Conservation (phyloP, 306 rosid genomes). For the Rosa rugosa region DNA sequence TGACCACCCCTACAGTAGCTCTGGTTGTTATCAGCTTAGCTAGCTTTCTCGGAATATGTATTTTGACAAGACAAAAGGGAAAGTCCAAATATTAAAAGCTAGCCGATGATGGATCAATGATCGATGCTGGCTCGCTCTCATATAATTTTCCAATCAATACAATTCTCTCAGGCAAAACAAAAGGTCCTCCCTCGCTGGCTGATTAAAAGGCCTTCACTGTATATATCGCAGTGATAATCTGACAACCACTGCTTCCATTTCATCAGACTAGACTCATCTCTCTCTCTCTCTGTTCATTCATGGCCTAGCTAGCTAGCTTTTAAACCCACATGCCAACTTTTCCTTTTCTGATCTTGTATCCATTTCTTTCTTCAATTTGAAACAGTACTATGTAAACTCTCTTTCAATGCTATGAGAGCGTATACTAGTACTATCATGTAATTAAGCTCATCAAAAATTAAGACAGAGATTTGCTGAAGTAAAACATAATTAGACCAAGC, state of each 20-base stretch:
- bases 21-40: neutral
- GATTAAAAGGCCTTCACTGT: neutral
- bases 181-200: neutral
- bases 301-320: neutral
- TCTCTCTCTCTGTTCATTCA: neutral
- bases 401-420: neutral
- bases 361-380: slow-evolving; percentile 10
- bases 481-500: neutral
- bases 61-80: slow-evolving; percentile 14
- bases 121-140: neutral
- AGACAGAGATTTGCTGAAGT: neutral
- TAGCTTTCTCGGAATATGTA: neutral
- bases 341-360: neutral
- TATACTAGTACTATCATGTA: neutral
- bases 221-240: neutral
- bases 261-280: slow-evolving; percentile 8
- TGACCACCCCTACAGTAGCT: neutral
- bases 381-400: neutral
- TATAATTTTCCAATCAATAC: neutral
- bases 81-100: neutral
- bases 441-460: neutral
- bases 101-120: slow-evolving; percentile 2
- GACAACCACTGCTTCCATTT: slow-evolving; percentile 11
- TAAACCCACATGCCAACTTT: neutral
- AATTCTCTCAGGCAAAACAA: slow-evolving; percentile 1